A percentile compares a stretch with the other conserved stretches of the same genome.
These are phyloP conservation scores for Pseudogymnoascus sp. DNA, from an alignment of 2,329 filamentous ascomycete species.

Conservation along the genomic window DNA sequence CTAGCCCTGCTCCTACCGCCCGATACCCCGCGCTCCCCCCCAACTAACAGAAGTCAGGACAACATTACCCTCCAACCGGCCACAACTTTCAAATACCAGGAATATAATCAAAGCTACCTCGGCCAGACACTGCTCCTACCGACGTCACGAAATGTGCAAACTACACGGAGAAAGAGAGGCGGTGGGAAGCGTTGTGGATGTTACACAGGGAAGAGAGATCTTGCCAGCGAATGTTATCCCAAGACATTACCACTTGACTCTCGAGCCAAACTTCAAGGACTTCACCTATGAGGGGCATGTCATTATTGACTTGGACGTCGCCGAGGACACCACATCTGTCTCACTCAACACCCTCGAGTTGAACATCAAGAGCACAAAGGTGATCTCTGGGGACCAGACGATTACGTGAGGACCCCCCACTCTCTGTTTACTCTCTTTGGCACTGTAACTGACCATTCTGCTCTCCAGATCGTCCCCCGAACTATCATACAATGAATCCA, in stretches of 20 bases:
- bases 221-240: constrained; percentile 88
- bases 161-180: constrained; percentile 47
- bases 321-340: constrained; percentile 75
- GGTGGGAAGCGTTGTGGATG: constrained; percentile 48
- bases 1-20: constrained; percentile 5
- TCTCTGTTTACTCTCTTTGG: constrained; percentile 13
- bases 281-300: constrained; percentile 83
- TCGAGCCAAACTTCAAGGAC: constrained; percentile 84
- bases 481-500: constrained; percentile 67
- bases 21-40: background rate
- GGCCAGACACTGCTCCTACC: constrained; percentile 61
- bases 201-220: constrained; percentile 67
- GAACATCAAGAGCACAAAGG: constrained; percentile 66
- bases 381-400: constrained; percentile 52
- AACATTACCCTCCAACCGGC: constrained; percentile 17
- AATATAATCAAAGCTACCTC: constrained; percentile 19
- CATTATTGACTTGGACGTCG: constrained; percentile 77
- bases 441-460: constrained; percentile 28
- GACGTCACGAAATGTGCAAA: constrained; percentile 65
- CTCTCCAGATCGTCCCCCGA: constrained; percentile 50
- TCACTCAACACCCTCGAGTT: constrained; percentile 84
- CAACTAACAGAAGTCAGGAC: constrained; percentile 17
- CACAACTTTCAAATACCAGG: constrained; percentile 20
- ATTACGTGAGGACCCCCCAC: constrained; percentile 34
- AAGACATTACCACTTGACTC: constrained; percentile 80